Conservation (phyloP, 2,329 filamentous ascomycete species). For the Alternaria infectoria region DNA sequence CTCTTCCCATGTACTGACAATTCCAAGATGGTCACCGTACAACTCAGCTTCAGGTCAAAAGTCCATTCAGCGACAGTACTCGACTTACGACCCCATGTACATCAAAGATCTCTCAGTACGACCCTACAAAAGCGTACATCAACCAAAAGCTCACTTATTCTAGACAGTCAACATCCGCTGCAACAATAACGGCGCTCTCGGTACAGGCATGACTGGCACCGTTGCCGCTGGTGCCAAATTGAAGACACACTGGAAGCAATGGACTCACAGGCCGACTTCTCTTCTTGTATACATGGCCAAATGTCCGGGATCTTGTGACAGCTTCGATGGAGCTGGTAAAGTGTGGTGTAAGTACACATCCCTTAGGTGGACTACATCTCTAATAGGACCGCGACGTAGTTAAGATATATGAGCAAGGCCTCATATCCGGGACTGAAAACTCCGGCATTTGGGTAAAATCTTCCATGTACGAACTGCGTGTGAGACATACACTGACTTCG, state of each 20-base stretch:
- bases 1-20: background rate
- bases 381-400: slow-evolving; percentile 29
- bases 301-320: slow-evolving; percentile 55
- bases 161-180: slow-evolving; percentile 41
- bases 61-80: slow-evolving; percentile 38
- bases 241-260: slow-evolving; percentile 61
- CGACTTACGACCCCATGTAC: slow-evolving; percentile 32
- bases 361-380: slow-evolving; percentile 21
- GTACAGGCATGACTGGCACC: slow-evolving; percentile 50
- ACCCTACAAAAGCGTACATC: background rate
- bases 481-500: no score
- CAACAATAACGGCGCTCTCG: slow-evolving; percentile 36
- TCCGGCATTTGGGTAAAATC: slow-evolving; percentile 58
- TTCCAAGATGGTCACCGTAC: slow-evolving; percentile 36
- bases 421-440: slow-evolving; percentile 54
- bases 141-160: background rate
- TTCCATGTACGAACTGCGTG: no score
- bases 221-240: slow-evolving; percentile 57
- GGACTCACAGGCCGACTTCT: slow-evolving; percentile 63
- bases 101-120: slow-evolving; percentile 35
- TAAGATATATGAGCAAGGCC: slow-evolving; percentile 64
- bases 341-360: slow-evolving; percentile 49
- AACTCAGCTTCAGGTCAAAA: slow-evolving; percentile 34
- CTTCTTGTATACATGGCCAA: slow-evolving; percentile 62
- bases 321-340: slow-evolving; percentile 58